Evolutionary conservation across 257 asterid species (phyloP).

Genomic region (Petunia secreta): DNA sequence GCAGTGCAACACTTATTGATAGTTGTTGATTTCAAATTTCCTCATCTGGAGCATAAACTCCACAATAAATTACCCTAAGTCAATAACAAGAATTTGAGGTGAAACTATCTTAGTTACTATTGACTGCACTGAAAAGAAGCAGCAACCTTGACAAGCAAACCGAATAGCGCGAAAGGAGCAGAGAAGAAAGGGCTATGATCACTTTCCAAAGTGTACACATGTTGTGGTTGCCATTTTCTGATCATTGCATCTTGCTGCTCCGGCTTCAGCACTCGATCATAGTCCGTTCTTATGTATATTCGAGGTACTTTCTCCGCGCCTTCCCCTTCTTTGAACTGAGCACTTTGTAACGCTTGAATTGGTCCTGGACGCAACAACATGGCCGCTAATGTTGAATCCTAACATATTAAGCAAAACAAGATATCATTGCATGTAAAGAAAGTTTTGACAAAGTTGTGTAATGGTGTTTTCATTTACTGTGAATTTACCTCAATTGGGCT

Average conservation of each 20-base stretch:
- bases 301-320: conserved; percentile 53
- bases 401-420: no score
- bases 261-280: conserved; percentile 52
- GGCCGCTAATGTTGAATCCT: conserved; percentile 70
- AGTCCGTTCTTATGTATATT: conserved; percentile 56
- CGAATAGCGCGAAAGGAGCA: conserved; percentile 63
- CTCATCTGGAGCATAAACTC: no score
- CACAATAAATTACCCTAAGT: neutral
- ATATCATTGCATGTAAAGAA: no score
- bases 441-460: no score
- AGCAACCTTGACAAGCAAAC: conserved; percentile 61
- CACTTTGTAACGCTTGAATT: conserved; percentile 51
- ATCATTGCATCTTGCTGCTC: conserved; percentile 81
- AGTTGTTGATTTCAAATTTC: no score
- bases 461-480: neutral
- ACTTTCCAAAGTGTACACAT: conserved; percentile 62
- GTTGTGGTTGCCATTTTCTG: conserved; percentile 68
- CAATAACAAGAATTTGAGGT: neutral
- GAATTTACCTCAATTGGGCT: conserved; percentile 66
- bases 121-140: conserved; percentile 30
- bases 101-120: neutral
- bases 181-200: conserved; percentile 95
- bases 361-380: conserved; percentile 84
- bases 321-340: conserved; percentile 38
- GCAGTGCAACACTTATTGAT: no score